These are phyloP conservation scores for Phialophora tarda DNA, from an alignment of 2,329 filamentous ascomycete species.

Conservation along the genomic window DNA sequence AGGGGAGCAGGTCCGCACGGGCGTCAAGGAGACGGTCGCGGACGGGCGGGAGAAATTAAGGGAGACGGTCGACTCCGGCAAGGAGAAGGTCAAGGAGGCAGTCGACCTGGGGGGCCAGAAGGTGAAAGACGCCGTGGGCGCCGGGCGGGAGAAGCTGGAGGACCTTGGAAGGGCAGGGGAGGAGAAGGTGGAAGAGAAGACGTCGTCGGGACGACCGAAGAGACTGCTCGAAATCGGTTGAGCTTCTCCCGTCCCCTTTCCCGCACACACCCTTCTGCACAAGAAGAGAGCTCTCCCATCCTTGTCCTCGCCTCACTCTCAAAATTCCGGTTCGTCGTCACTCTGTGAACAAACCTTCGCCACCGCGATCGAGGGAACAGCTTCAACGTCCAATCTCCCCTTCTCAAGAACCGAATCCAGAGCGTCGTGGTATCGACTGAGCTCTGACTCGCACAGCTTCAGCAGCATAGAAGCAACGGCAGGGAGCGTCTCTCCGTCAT, in stretches of 20 bases:
- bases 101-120: slow-evolving; percentile 1
- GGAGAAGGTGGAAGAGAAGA: slow-evolving; percentile 20
- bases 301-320: neutral
- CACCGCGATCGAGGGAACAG: neutral
- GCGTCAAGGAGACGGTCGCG: slow-evolving; percentile 23
- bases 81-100: slow-evolving; percentile 16
- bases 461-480: neutral
- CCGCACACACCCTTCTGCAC: neutral
- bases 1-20: slow-evolving; percentile 10
- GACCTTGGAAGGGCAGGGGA: slow-evolving; percentile 5
- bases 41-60: slow-evolving; percentile 2
- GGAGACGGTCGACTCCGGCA: slow-evolving; percentile 6
- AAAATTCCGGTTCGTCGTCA: neutral
- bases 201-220: slow-evolving; percentile 16
- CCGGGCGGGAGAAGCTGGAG: slow-evolving; percentile 7
- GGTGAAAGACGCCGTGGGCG: slow-evolving; percentile 5
- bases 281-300: neutral
- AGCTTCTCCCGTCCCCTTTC: slow-evolving; percentile 5
- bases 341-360: neutral
- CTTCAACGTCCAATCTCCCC: neutral
- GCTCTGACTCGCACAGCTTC: neutral
- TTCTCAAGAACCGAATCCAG: neutral
- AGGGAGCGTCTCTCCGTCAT: neutral
- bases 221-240: slow-evolving; percentile 33
- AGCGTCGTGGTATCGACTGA: neutral